Conservation (phyloP, 192 early-diverging fungal genomes). For the Chytriomyces confervae region DNA sequence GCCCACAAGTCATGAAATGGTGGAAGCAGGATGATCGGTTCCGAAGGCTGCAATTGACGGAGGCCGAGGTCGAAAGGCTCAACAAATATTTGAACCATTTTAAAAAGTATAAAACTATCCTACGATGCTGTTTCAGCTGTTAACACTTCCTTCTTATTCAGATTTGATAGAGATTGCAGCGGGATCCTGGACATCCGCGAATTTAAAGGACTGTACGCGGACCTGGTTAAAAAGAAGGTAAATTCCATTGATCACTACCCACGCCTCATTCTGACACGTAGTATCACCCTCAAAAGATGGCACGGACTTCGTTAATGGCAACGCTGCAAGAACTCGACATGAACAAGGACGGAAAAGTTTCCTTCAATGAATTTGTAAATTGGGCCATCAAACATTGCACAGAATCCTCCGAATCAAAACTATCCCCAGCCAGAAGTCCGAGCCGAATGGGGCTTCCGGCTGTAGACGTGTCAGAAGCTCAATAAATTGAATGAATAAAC, state of each 20-base stretch:
- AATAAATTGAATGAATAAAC: too few relatives aligned
- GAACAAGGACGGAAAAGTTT: conserved; percentile 46
- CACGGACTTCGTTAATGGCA: conserved; percentile 38
- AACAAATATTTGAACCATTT: conserved; percentile 37
- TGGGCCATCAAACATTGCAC: conserved; percentile 32
- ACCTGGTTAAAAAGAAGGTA: conserved; percentile 41
- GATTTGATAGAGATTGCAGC: conserved; percentile 45
- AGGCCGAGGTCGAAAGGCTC: conserved; percentile 28
- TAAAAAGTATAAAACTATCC: conserved; percentile 30
- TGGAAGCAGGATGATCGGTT: conserved; percentile 47
- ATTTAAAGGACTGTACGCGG: conserved; percentile 46
- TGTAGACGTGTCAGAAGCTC: too few relatives aligned
- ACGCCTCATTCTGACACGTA: conserved; percentile 27
- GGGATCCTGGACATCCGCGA: conserved; percentile 46
- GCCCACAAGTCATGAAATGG: conserved; percentile 53
- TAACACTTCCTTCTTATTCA: neutral
- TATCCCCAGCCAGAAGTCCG: neutral
- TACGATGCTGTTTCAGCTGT: neutral
- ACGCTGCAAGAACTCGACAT: conserved; percentile 45
- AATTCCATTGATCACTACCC: conserved; percentile 20
- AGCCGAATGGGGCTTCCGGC: neutral
- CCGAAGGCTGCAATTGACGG: conserved; percentile 31
- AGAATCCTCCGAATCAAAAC: neutral
- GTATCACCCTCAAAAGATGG: conserved; percentile 26
- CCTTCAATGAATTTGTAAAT: conserved; percentile 46